A percentile compares a stretch with the other conserved stretches of the same genome.
phyloP scores from a whole-genome alignment of 2,329 filamentous ascomycete species.

The Cladosporium austrohemisphaericum region DNA sequence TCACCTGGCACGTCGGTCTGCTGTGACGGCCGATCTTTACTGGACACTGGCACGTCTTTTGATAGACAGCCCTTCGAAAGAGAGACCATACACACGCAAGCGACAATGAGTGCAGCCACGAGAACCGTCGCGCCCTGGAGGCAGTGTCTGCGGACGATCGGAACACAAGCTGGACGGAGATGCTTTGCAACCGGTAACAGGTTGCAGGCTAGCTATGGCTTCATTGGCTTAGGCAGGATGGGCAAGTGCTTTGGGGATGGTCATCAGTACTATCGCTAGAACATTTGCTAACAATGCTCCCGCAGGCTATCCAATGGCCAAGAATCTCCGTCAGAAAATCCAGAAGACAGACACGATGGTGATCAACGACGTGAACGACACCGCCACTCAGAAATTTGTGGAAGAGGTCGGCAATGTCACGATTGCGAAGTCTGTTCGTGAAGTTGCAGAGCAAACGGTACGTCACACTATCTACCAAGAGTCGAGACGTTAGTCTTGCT shows the following conservation, averaged over 20 bases:
- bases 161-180: conserved; percentile 28
- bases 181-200: conserved; percentile 43
- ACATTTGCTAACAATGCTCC: conserved; percentile 16
- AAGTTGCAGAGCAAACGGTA: conserved; percentile 66
- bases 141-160: conserved; percentile 13
- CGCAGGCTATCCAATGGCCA: conserved; percentile 68
- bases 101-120: conserved; percentile 11
- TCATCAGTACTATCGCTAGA: background rate
- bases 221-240: conserved; percentile 50
- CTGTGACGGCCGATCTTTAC: too few relatives aligned
- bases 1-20: too few relatives aligned
- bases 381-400: conserved; percentile 54
- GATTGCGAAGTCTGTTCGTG: conserved; percentile 55
- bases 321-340: conserved; percentile 65
- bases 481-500: background rate
- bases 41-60: too few relatives aligned
- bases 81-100: background rate
- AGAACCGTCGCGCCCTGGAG: conserved; percentile 14
- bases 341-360: conserved; percentile 59
- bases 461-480: conserved; percentile 31
- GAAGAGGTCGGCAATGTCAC: conserved; percentile 53
- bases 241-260: conserved; percentile 36
- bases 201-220: conserved; percentile 46
- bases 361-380: conserved; percentile 63
- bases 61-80: too few relatives aligned